Percentiles rank a stretch among this genome's conserved stretches.
phyloP scores from a whole-genome alignment of 495 filamentous ascomycete genomes.

The Astrocystis sublimbata region DNA sequence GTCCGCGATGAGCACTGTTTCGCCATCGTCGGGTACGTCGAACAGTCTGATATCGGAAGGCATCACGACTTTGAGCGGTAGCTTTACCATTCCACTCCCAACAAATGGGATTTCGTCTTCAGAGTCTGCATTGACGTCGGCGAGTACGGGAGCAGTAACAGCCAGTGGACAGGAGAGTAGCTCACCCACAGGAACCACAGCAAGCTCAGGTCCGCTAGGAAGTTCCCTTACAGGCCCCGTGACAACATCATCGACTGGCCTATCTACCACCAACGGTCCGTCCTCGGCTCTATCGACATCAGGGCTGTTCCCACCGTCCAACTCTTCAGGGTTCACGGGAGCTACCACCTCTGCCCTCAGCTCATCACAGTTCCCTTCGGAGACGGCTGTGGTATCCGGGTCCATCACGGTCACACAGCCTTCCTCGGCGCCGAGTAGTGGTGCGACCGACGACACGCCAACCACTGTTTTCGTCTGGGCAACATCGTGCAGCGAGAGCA shows the following conservation, averaged over 20 bases:
- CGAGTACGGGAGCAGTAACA: not conserved
- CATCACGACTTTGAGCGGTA: not conserved
- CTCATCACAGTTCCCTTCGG: conserved; percentile 8
- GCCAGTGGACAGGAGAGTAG: not conserved
- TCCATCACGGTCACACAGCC: conserved; percentile 17
- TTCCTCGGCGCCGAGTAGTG: conserved; percentile 12
- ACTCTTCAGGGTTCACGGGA: conserved; percentile 22
- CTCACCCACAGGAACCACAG: not conserved
- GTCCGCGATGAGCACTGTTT: not conserved
- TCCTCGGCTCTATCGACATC: conserved; percentile 19
- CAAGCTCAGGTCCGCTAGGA: not conserved
- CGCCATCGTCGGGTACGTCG: not conserved
- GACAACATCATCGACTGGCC: conserved; percentile 1
- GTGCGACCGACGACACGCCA: conserved; percentile 17
- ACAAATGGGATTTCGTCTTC: not conserved
- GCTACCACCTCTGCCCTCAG: conserved; percentile 20
- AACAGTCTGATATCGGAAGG: not conserved
- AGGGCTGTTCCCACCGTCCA: conserved; percentile 30
- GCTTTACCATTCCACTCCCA: not conserved
- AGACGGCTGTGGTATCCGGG: conserved; percentile 9
- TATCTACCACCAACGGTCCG: not conserved
- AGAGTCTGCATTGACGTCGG: not conserved
- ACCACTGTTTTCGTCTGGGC: conserved; percentile 23
- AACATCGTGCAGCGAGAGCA: conserved; percentile 34
- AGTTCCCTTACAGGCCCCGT: not conserved